Evolutionary conservation across 2,329 filamentous ascomycete genomes (phyloP).

Genomic region (Magnaporthales sp.): DNA sequence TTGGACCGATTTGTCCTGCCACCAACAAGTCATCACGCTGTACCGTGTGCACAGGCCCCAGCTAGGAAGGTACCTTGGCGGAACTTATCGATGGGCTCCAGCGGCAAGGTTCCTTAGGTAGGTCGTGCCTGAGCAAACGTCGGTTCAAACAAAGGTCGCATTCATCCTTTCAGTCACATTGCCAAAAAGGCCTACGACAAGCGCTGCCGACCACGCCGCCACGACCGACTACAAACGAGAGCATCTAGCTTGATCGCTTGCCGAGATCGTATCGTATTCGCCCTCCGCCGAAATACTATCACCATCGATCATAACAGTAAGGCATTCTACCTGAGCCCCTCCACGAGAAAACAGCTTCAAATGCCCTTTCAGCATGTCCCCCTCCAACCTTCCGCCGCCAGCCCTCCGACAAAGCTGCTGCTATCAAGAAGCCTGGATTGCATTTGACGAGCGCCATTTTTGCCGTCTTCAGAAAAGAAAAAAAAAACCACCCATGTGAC

Average conservation of each 20-base stretch:
- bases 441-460: neutral
- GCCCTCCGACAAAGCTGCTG: neutral
- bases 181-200: constrained; percentile 8
- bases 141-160: constrained; percentile 8
- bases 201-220: constrained; percentile 5
- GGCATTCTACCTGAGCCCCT: constrained; percentile 3
- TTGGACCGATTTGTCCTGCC: neutral
- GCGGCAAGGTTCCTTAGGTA: neutral
- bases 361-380: neutral
- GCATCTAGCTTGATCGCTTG: neutral
- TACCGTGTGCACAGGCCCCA: constrained; percentile 11
- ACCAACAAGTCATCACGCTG: constrained; percentile 9
- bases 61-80: constrained; percentile 11
- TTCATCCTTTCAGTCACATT: constrained; percentile 5
- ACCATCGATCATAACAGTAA: constrained; percentile 4
- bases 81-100: constrained; percentile 10
- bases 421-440: constrained; percentile 6
- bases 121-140: constrained; percentile 8
- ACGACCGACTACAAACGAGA: constrained; percentile 1
- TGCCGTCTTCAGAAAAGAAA: neutral
- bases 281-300: neutral
- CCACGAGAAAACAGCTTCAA: constrained; percentile 5
- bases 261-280: neutral
- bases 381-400: neutral
- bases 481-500: neutral